These are phyloP conservation scores for Ophiocordyceps unilateralis DNA, from an alignment of 2,329 filamentous ascomycete species.

Conservation along the genomic window DNA sequence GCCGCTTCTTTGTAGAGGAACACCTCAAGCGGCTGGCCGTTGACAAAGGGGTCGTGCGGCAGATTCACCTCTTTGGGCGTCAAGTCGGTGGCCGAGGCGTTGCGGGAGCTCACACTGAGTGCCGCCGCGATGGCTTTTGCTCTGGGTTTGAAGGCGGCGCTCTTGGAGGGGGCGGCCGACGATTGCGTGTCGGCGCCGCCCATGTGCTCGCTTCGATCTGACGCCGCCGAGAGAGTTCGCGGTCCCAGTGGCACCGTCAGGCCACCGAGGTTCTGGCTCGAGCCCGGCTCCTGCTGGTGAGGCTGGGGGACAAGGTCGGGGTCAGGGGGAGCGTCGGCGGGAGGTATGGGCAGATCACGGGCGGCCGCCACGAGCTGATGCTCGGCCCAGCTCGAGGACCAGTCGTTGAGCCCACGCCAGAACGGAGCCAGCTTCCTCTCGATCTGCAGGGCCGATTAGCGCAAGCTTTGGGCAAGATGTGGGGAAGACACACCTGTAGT, in stretches of 20 bases:
- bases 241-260: constrained; percentile 66
- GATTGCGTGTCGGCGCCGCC: constrained; percentile 38
- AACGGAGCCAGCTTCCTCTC: constrained; percentile 87
- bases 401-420: constrained; percentile 85
- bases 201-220: constrained; percentile 48
- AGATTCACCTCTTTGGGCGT: constrained; percentile 62
- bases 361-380: constrained; percentile 88
- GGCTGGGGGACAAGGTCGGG: constrained; percentile 40
- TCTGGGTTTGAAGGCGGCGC: constrained; percentile 57
- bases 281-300: constrained; percentile 28
- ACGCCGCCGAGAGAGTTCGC: constrained; percentile 62
- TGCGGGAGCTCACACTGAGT: constrained; percentile 56
- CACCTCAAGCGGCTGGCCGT: constrained; percentile 85
- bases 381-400: constrained; percentile 78
- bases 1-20: constrained; percentile 80
- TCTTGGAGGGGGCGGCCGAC: constrained; percentile 24
- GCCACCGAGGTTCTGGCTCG: constrained; percentile 43
- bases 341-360: constrained; percentile 66
- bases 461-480: background rate
- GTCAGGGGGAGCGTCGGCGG: constrained; percentile 65
- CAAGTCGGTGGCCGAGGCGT: constrained; percentile 54
- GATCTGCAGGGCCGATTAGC: constrained; percentile 39
- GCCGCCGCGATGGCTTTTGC: constrained; percentile 80
- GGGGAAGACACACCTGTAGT: constrained; percentile 50
- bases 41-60: constrained; percentile 71